Percentiles rank a stretch among this genome's conserved stretches.
These are phyloP conservation scores for Yamadazyma siamensis DNA, from an alignment of 1,139 yeast species.

Conservation along the genomic window DNA sequence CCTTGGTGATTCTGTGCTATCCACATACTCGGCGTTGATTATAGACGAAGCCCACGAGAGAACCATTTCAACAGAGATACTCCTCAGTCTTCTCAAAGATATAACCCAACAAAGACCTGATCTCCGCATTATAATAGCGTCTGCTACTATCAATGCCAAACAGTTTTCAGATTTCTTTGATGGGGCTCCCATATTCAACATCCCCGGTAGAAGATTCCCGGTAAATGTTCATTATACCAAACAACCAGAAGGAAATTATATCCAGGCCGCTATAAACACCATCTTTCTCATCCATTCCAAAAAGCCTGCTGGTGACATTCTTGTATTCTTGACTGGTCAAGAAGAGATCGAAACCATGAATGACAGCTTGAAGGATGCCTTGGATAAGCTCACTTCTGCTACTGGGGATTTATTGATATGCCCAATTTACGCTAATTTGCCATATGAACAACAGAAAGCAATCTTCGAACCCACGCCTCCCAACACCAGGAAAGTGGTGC, in stretches of 20 bases:
- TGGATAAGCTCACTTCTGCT: constrained; percentile 58
- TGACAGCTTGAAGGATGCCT: constrained; percentile 65
- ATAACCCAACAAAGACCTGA: constrained; percentile 62
- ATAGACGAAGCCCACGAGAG: constrained; percentile 98
- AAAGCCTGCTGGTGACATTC: constrained; percentile 73
- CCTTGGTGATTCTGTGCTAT: constrained; percentile 66
- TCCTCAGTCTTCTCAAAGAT: constrained; percentile 77
- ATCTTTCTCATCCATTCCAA: constrained; percentile 77
- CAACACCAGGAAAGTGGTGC: constrained; percentile 76
- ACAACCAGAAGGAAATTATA: constrained; percentile 85
- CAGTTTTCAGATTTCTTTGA: constrained; percentile 79
- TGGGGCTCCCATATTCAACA: constrained; percentile 79
- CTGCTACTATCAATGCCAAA: constrained; percentile 91
- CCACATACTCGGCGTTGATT: constrained; percentile 75
- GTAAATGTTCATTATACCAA: constrained; percentile 84
- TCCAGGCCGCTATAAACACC: constrained; percentile 86
- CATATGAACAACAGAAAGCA: constrained; percentile 74
- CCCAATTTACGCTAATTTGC: constrained; percentile 90
- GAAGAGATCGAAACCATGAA: constrained; percentile 88
- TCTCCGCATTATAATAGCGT: constrained; percentile 73
- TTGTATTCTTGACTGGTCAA: constrained; percentile 90
- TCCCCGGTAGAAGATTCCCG: constrained; percentile 88
- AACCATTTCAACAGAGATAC: constrained; percentile 87
- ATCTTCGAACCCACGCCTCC: constrained; percentile 89
- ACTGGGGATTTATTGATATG: constrained; percentile 68